Evolutionary conservation across 1,139 yeast genomes (phyloP), one percentile per base, ranked within the genome.

Genomic region (Pneumocystis carinii): DNA sequence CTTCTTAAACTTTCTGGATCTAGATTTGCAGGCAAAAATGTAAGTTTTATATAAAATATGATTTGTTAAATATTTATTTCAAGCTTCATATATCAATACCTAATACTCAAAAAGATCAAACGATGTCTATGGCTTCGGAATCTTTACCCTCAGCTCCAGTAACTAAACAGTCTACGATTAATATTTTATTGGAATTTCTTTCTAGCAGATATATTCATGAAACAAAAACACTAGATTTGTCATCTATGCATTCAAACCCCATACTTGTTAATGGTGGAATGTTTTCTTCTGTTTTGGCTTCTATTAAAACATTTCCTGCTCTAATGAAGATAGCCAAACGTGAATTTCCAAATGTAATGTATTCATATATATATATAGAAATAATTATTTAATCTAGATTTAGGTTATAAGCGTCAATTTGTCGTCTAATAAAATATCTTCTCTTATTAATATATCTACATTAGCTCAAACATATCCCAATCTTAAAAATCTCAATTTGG

Each of bases 301-400:
- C 17, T 90, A 90, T 73, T 7, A 65, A 65, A 55, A 85, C 90
- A 80, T 90, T 92, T 73, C 87, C 90, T 2, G 98, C 98, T 0
- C 76, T 92, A 68, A 84, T 92, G 89, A 89, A 87, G 72, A 76
- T 94, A 24, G 96, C 96, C 0, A 62, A 64, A 36, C 81, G 79
- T 60, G 71, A 77, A 59, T 79, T 79, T 59, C 58, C 62, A 59
- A 67, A 68, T 32, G 87, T 90, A 6, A 86, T 84, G 53, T 48
- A 12, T 37, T 37, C n/a, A 37, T 48, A 24, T 48, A 48, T 24
- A 48, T 7, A 24, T n/a, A n/a, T n/a, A 29, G 35, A 32, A n/a
- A 48, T 19, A 12, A 48, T 24, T 10, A 24, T 48, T 14, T 48
- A 48, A 24, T 48, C 4, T 4, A 24, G 12, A 8, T 48, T 12